Evolutionary conservation across 1,139 yeast genomes (phyloP).

Genomic region (Saccharomyces hybrid): DNA sequence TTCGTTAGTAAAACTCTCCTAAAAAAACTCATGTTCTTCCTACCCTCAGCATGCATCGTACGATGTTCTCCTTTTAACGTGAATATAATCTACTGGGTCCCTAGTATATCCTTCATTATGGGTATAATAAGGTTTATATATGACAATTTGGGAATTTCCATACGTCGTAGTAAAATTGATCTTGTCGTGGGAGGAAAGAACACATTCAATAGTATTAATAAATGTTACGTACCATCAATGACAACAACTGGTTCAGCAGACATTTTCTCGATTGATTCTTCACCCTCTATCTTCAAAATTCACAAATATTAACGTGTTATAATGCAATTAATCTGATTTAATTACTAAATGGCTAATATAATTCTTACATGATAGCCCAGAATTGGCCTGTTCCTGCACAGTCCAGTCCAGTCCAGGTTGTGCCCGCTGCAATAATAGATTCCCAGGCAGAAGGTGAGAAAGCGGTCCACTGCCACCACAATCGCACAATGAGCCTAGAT

Average conservation of each 20-base stretch:
- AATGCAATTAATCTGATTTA: not conserved
- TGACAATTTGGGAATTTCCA: not conserved
- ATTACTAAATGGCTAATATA: not conserved
- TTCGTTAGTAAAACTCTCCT: conserved; percentile 9
- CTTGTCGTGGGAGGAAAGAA: not conserved
- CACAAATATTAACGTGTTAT: not conserved
- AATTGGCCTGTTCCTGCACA: not conserved
- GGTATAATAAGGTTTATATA: not conserved
- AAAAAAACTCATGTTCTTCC: not conserved
- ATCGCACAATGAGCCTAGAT: not conserved
- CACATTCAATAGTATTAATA: not conserved
- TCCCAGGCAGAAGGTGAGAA: not conserved
- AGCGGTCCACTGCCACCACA: not conserved
- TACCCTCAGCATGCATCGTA: not conserved
- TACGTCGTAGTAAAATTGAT: not conserved
- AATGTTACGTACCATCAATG: conserved; percentile 65
- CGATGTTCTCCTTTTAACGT: not conserved
- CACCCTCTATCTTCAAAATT: not conserved
- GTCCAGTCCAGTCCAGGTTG: not conserved
- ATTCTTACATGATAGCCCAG: not conserved
- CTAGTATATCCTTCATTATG: not conserved
- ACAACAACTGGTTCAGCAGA: conserved; percentile 96
- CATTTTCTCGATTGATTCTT: conserved; percentile 43
- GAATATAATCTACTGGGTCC: not conserved
- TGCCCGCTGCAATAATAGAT: not conserved